These are phyloP conservation scores for Hebeloma cylindrosporum DNA, from an alignment of 768 basidiomycete species.

Conservation along the genomic window DNA sequence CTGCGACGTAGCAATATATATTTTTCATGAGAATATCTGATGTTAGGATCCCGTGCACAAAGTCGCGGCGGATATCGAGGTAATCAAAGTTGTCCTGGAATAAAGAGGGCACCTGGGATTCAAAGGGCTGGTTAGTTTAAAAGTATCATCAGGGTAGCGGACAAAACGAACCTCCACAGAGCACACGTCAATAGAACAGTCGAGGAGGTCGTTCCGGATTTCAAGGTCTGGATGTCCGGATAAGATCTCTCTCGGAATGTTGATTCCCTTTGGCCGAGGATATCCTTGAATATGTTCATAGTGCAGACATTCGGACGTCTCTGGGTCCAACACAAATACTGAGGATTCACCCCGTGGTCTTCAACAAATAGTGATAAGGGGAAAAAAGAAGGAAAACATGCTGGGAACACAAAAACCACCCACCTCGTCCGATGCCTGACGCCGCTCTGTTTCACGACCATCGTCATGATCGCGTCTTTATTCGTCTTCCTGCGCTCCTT, in stretches of 20 bases:
- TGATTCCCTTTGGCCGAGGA: slow-evolving; percentile 59
- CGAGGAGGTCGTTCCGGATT: slow-evolving; percentile 84
- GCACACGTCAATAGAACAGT: slow-evolving; percentile 91
- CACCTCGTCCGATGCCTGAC: slow-evolving; percentile 72
- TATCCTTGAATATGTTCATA: slow-evolving; percentile 77
- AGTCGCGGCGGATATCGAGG: slow-evolving; percentile 86
- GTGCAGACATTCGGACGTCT: slow-evolving; percentile 80
- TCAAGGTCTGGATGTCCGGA: slow-evolving; percentile 76
- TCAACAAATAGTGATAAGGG: not conserved
- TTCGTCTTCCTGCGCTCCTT: slow-evolving; percentile 83
- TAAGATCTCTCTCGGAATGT: slow-evolving; percentile 79
- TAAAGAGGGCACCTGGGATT: slow-evolving; percentile 80
- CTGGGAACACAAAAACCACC: slow-evolving; percentile 18
- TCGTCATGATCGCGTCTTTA: slow-evolving; percentile 95
- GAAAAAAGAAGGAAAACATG: not conserved
- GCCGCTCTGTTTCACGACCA: slow-evolving; percentile 85
- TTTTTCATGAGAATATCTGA: slow-evolving; percentile 95
- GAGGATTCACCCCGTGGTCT: slow-evolving; percentile 75
- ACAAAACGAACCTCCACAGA: slow-evolving; percentile 74
- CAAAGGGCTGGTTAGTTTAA: too few species aligned
- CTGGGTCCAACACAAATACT: slow-evolving; percentile 74
- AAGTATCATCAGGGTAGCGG: slow-evolving; percentile 1
- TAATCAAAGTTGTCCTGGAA: slow-evolving; percentile 99
- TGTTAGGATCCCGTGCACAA: slow-evolving; percentile 91
- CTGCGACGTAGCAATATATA: slow-evolving; percentile 87